Evolutionary conservation across 371 early-diverging fungal genomes (phyloP), one percentile per base, ranked within the genome.

Genomic region (Circinella minor): DNA sequence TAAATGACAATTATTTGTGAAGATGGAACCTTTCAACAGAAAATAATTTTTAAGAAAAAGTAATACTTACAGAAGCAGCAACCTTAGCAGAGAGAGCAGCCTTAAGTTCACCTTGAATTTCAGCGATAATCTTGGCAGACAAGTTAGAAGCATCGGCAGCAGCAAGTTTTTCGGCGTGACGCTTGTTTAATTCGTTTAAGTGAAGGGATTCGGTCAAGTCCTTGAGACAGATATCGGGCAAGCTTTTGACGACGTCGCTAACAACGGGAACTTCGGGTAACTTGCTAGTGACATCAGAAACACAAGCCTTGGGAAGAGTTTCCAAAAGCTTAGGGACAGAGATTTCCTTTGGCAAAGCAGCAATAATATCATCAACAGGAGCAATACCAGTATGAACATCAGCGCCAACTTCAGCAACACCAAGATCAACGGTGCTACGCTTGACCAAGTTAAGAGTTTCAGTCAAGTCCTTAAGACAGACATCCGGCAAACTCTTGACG

Each of bases 51-150:
- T 14, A 67, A 60, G 18, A 27, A 43, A 37, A 39, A 20, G 13
- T 14, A 9, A 36, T 27, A 55, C 73, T 72, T 75, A 75, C 76
- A 37, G 61, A 65, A 34, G 67, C 74, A 70, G 72, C 65, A 27
- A 77, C 57, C 18, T 74, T 63, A 34, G 59, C 70, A 61, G 68
- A 49, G 38, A 77, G 49, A 11, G 46, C 60, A 51, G 66, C 68
- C 34, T 54, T 65, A 13, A 68, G 63, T 34, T 72, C 55, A 4
- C 60, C 46, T 39, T 67, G 59, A 27, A 67, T 36, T 51, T 59
- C 47, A 61, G 67, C 47, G n/a, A 46, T 36, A 48, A 61, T 39
- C 36, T 67, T 60, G 60, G 61, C 67, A 27, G 67, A 46, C 14
- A 67, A 37, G 36, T 54, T 20, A 38, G 49, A 18, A 0, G 47